Evolutionary conservation across 345 rosid species (phyloP).

Genomic region (Moricandia arvensis): DNA sequence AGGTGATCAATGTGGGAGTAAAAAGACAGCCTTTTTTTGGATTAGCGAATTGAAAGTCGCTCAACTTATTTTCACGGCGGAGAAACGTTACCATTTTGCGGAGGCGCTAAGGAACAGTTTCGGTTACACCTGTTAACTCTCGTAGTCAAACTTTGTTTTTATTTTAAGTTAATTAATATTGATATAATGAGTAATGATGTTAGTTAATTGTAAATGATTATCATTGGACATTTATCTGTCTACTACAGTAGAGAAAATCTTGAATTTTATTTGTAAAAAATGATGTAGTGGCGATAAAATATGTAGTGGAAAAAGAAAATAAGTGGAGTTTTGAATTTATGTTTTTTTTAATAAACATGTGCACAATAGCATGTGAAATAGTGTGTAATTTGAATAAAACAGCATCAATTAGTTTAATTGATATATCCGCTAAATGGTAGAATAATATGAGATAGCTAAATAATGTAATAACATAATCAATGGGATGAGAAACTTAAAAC

Average conservation of each 20-base stretch:
- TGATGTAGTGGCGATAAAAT: too few species aligned
- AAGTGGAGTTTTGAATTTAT: too few species aligned
- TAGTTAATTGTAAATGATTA: neutral
- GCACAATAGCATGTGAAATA: neutral
- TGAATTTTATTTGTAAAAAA: too few species aligned
- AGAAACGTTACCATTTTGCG: slow-evolving; percentile 17
- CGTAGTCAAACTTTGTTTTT: neutral
- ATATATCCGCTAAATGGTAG: neutral
- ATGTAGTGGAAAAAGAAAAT: too few species aligned
- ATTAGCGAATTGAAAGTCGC: neutral
- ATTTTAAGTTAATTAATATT: neutral
- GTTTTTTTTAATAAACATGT: neutral
- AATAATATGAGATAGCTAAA: neutral
- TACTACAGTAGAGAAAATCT: too few species aligned
- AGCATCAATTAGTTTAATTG: neutral
- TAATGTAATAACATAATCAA: neutral
- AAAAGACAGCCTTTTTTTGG: neutral
- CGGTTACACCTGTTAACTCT: neutral
- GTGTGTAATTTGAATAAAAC: neutral
- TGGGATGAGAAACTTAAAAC: neutral
- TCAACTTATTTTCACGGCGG: slow-evolving; percentile 24
- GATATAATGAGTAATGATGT: neutral
- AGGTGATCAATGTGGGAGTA: slow-evolving; percentile 52
- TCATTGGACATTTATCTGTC: neutral
- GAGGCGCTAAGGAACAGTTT: slow-evolving; percentile 11